A percentile compares a stretch with the other conserved stretches of the same genome.
phyloP scores from a whole-genome alignment of 257 asterid genomes.

The Solanum commersonii region DNA sequence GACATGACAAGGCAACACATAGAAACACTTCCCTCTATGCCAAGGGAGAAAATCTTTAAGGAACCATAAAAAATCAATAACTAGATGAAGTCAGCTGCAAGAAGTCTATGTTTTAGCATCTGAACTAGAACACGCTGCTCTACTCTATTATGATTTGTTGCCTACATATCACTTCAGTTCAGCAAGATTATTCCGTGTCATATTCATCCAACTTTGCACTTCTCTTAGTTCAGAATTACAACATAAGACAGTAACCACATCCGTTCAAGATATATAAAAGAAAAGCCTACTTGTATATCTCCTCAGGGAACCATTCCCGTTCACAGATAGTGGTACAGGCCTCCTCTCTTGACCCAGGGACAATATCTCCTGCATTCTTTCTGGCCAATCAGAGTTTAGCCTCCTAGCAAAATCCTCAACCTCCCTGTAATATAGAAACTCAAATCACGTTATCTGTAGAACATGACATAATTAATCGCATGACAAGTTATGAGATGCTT shows the following conservation, averaged over 20 bases:
- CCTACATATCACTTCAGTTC: background rate
- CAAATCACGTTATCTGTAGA: conserved; percentile 5
- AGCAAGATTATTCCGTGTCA: background rate
- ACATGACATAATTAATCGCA: background rate
- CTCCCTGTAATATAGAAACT: conserved; percentile 40
- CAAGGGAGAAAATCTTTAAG: background rate
- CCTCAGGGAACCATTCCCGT: conserved; percentile 64
- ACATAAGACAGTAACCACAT: background rate
- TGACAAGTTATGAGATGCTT: background rate
- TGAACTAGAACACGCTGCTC: background rate
- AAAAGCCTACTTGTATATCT: conserved; percentile 42
- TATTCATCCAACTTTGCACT: background rate
- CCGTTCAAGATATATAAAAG: background rate
- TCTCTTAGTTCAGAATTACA: background rate
- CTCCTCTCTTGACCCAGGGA: conserved; percentile 72
- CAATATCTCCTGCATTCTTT: conserved; percentile 76
- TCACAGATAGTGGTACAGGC: conserved; percentile 39
- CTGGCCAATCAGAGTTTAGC: conserved; percentile 93
- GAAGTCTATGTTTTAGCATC: background rate
- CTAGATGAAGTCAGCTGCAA: background rate
- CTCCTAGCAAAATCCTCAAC: conserved; percentile 97
- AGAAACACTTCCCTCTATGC: background rate
- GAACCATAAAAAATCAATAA: background rate
- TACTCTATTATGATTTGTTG: background rate
- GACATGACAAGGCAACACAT: background rate